phyloP scores from a whole-genome alignment of 176 grass and related monocot species.

The Triticum turgidum region DNA sequence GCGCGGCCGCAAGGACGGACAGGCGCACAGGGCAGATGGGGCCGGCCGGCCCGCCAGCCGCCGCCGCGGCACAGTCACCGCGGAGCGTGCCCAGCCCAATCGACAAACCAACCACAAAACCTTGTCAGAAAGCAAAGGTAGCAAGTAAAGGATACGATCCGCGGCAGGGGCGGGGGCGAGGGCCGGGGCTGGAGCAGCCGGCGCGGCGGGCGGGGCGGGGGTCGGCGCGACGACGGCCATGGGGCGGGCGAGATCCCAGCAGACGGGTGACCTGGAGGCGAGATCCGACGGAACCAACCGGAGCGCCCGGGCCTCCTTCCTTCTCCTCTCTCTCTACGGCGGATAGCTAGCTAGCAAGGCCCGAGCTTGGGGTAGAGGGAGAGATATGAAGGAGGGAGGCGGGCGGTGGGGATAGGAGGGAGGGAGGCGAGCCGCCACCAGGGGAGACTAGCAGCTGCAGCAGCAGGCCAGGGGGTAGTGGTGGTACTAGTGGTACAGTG shows the following conservation, averaged over 20 bases:
- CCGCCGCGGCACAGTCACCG: constrained; percentile 1
- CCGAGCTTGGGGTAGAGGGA: constrained; percentile 14
- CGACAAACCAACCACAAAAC: constrained; percentile 3
- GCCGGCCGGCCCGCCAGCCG: constrained; percentile 3
- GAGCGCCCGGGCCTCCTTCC: constrained; percentile 36
- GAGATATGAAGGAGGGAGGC: neutral
- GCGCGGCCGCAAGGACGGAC: constrained; percentile 7
- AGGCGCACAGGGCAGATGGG: neutral
- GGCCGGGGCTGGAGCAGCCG: neutral
- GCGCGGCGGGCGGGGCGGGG: constrained; percentile 4
- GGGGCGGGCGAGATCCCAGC: constrained; percentile 35
- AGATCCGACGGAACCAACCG: constrained; percentile 38
- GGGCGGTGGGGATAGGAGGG: neutral
- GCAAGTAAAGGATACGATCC: constrained; percentile 85
- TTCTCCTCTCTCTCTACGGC: neutral
- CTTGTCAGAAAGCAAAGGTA: neutral
- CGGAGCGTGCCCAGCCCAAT: neutral
- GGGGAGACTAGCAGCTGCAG: constrained; percentile 20
- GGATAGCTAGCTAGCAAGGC: constrained; percentile 28
- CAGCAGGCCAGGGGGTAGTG: neutral
- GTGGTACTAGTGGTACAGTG: neutral
- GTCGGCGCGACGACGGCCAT: constrained; percentile 69
- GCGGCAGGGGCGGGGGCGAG: constrained; percentile 32
- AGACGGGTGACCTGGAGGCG: neutral
- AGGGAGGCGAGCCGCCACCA: constrained; percentile 58